Percentiles rank a stretch among this genome's conserved stretches.
Conservation (phyloP, 495 filamentous ascomycete genomes). For the Lepidopterella palustris region DNA sequence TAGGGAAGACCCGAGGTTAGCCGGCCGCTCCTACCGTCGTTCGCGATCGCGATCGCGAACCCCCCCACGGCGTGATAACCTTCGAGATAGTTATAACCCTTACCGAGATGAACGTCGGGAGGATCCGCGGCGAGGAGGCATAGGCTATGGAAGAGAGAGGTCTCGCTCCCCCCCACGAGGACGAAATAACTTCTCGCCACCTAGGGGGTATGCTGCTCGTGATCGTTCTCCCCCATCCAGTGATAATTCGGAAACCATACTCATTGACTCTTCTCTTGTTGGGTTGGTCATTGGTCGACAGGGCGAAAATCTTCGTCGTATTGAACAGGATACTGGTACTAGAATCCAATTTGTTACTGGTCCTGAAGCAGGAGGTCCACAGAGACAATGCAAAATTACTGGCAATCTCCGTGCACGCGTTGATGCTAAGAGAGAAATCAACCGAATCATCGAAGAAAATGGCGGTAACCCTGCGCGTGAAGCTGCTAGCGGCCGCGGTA, state of each 20-base stretch:
- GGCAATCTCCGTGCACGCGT: slow-evolving; percentile 58
- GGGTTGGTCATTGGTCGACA: slow-evolving; percentile 79
- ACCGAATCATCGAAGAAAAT: slow-evolving; percentile 76
- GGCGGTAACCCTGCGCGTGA: slow-evolving; percentile 48
- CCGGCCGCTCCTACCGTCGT: slow-evolving; percentile 46
- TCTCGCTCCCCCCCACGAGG: slow-evolving; percentile 31
- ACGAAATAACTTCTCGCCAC: slow-evolving; percentile 33
- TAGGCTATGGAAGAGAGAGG: slow-evolving; percentile 30
- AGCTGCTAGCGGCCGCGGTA: slow-evolving; percentile 23
- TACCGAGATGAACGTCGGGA: slow-evolving; percentile 72
- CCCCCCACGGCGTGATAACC: slow-evolving; percentile 52
- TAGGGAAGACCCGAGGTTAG: slow-evolving; percentile 39
- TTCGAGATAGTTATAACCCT: slow-evolving; percentile 65
- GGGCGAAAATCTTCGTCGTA: slow-evolving; percentile 72
- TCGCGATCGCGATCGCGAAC: slow-evolving; percentile 67
- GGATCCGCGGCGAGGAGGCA: slow-evolving; percentile 43
- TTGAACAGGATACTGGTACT: slow-evolving; percentile 67
- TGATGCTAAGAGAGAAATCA: slow-evolving; percentile 66
- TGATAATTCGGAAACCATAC: slow-evolving; percentile 63
- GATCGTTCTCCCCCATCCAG: slow-evolving; percentile 52
- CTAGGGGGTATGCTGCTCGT: slow-evolving; percentile 40
- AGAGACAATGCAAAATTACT: slow-evolving; percentile 70
- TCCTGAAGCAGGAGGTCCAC: slow-evolving; percentile 54
- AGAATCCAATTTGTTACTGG: slow-evolving; percentile 78
- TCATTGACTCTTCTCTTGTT: slow-evolving; percentile 70